Evolutionary conservation across 2,329 filamentous ascomycete genomes (phyloP), one percentile per base, ranked within the genome.

Genomic region (Dactylellina haptotyla): DNA sequence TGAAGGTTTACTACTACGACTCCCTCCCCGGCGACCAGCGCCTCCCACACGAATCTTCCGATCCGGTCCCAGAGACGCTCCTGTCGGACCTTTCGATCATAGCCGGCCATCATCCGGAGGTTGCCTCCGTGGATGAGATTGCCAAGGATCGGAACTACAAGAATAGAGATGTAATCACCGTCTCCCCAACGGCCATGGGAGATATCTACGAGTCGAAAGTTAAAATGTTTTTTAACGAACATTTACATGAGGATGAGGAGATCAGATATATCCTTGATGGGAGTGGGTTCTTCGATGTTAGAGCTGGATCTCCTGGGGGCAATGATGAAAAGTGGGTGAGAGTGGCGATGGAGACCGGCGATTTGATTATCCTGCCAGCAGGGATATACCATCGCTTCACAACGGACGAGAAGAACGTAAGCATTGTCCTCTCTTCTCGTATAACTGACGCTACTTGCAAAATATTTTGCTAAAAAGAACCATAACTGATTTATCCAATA

Each of bases 361-460:
- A 99, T 83, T 83, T 99, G 82, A 90, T 99, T 78, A 94, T 99
- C 79, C 84, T 99, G 77, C 95, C 95, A 0, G 88, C 93, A 41
- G 95, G 95, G 2, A 98, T 99, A 74, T 99, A 97, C 82, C 95
- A 99, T 83, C 89, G 95, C 3, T 99, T 99, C 80, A 99, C 95
- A 5, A 98, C 93, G 0, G 93, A 97, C 81, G 88, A 90, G 80
- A 87, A 89, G 75, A 96, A 99, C 80, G 93, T 97, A 81, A 83
- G 92, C 87, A 28, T 43, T 53, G 12, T 2, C 37, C 20, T 1
- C n/a, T 53, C 34, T 59, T 20, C 18, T 10, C 37, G n/a, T n/a
- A n/a, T n/a, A 56, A 45, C 25, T 41, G 14, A 6, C 28, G n/a
- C 46, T 20, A 18, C 20, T 32, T 34, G 18, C 25, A 16, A 16